Base-by-base conservation (phyloP, 1,284 basidiomycete species). In the Pseudozyma sp. region DNA sequence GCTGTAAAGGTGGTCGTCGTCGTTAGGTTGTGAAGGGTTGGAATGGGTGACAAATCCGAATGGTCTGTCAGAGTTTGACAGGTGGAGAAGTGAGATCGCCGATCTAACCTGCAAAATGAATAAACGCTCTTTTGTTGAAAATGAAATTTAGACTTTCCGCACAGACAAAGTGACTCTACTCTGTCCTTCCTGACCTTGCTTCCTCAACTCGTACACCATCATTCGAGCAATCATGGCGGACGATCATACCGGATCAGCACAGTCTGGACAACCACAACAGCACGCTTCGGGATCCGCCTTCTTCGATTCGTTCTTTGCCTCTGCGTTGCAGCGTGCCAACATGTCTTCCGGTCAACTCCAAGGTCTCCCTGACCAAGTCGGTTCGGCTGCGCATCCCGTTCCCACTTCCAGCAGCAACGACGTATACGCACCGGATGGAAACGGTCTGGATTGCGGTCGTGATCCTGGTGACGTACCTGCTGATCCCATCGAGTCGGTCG, bases 241-340 rank as follows among this genome's bases (percentile, higher is more conserved):
- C 39, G 13, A 33, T 31, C 47, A 60, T 50, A 54, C 34, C 17
- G 13, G 24, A 7, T 44, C n/a, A 8, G n/a, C 43, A 45, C 45
- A 52, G 49, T 24, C 46, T 24, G 24, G 24, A 2, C 24, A 50
- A 40, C 37, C 13, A 24, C 13, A 24, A 13, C 63, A 50, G 7
- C 34, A 31, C 5, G 24, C 46, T 6, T 45, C 61, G 8, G 75
- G 75, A 17, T 33, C 55, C 0, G 66, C 54, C 16, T 77, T 77
- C 67, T 77, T 77, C 49, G 69, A 77, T 31, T 33, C 47, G 2
- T 77, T 77, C 60, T 77, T 77, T 31, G 70, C 75, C 3, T 64
- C 63, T 5, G 75, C 75, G 9, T 31, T 77, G 24, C 46, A 61
- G 11, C 59, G 75, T 6, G 75, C 75, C 37, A 71, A 71, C 47